Percentiles rank a stretch among this genome's conserved stretches.
Evolutionary conservation across 2,329 filamentous ascomycete genomes (phyloP).

Genomic region (Neurospora sp.): DNA sequence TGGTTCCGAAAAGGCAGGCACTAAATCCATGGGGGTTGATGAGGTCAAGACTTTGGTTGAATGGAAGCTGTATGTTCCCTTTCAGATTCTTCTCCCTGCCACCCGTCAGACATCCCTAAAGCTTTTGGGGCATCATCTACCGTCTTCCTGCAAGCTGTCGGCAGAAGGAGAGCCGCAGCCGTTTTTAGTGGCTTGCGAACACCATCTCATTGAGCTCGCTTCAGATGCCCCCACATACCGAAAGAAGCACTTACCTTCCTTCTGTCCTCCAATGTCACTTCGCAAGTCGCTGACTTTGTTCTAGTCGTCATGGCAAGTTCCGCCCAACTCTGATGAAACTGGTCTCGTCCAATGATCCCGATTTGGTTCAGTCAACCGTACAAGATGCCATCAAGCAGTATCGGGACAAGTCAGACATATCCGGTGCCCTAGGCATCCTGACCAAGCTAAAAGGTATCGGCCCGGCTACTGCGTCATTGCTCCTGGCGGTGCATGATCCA

Average conservation of each 20-base stretch:
- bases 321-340: conserved; percentile 51
- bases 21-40: conserved; percentile 38
- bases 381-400: conserved; percentile 40
- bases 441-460: conserved; percentile 63
- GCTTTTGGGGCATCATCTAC: background rate
- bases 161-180: background rate
- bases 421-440: conserved; percentile 42
- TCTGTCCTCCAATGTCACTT: too few species aligned
- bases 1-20: conserved; percentile 20
- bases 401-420: conserved; percentile 24
- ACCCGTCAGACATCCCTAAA: background rate
- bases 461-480: conserved; percentile 67
- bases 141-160: background rate
- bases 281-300: background rate
- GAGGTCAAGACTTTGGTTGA: conserved; percentile 54
- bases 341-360: conserved; percentile 49
- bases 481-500: conserved; percentile 57
- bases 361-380: conserved; percentile 44
- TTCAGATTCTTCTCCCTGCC: background rate
- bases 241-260: too few species aligned
- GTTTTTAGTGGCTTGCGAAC: background rate
- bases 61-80: conserved; percentile 57
- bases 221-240: background rate
- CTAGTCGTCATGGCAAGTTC: conserved; percentile 51
- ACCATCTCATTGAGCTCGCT: background rate